Percentiles rank a stretch among this genome's conserved stretches.
Conservation (phyloP, 331 rosid species). For the Arachis monticola region DNA sequence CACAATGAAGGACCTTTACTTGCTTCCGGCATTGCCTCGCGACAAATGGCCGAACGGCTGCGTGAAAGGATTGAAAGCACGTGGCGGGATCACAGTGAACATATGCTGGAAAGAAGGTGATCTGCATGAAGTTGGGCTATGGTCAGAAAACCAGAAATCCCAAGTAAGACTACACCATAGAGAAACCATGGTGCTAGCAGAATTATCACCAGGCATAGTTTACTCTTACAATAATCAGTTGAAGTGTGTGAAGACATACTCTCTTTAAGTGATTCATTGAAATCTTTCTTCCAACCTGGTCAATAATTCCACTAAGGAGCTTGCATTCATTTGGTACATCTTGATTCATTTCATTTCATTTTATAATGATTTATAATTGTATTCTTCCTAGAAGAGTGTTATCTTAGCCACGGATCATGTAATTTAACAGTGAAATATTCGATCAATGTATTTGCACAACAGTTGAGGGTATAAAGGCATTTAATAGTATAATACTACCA, state of each 20-base stretch:
- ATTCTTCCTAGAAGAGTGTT: constrained; percentile 1
- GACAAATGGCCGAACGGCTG: constrained; percentile 83
- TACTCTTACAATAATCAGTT: constrained; percentile 64
- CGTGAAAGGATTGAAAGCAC: constrained; percentile 81
- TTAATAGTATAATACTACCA: background rate
- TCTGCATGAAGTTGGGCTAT: constrained; percentile 72
- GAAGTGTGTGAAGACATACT: constrained; percentile 60
- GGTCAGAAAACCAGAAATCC: constrained; percentile 58
- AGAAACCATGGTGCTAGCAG: constrained; percentile 48
- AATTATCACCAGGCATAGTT: constrained; percentile 55
- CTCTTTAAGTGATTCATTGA: constrained; percentile 44
- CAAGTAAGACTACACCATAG: constrained; percentile 58
- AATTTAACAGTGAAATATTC: constrained; percentile 28
- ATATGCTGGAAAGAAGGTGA: constrained; percentile 85
- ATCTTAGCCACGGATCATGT: constrained; percentile 13
- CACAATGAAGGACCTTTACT: constrained; percentile 67
- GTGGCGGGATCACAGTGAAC: constrained; percentile 74
- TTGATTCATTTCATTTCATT: background rate
- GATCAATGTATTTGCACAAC: constrained; percentile 1
- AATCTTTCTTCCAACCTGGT: background rate
- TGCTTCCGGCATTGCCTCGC: constrained; percentile 84
- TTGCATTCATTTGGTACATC: constrained; percentile 19
- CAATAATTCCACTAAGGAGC: constrained; percentile 4
- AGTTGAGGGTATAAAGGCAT: background rate
- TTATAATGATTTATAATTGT: background rate